Conservation (phyloP, 306 rosid species). For the Castanea crenata region DNA sequence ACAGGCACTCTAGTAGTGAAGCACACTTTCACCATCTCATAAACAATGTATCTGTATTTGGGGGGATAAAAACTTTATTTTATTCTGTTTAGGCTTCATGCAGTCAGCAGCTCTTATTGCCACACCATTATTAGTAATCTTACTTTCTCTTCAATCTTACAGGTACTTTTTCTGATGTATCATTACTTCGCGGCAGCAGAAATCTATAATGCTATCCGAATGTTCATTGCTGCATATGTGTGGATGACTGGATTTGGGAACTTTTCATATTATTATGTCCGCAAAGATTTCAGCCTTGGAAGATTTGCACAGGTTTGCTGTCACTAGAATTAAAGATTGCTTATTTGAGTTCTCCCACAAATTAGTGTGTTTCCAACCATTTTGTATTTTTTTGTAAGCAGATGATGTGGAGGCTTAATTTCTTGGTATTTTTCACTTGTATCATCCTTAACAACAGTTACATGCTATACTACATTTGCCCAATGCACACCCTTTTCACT, state of each 20-base stretch:
- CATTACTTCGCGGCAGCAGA: constrained; percentile 91
- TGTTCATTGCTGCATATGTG: constrained; percentile 89
- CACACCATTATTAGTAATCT: constrained; percentile 12
- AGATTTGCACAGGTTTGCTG: constrained; percentile 84
- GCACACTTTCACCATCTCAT: neutral
- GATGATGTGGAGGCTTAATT: constrained; percentile 99
- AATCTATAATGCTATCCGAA: constrained; percentile 79
- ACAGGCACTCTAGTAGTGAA: neutral
- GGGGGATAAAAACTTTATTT: neutral
- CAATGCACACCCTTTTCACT: constrained; percentile 97
- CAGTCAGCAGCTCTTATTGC: constrained; percentile 2
- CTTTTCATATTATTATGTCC: constrained; percentile 88
- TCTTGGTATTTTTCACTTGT: constrained; percentile 80
- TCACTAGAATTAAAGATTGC: constrained; percentile 21
- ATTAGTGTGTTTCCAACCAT: constrained; percentile 21
- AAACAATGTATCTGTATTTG: neutral
- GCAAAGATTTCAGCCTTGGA: constrained; percentile 87
- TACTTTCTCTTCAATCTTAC: constrained; percentile 4
- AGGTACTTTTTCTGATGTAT: constrained; percentile 57
- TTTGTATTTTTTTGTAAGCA: constrained; percentile 39
- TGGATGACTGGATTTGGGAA: constrained; percentile 99
- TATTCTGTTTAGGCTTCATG: neutral
- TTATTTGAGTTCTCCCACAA: constrained; percentile 2
- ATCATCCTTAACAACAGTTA: constrained; percentile 88
- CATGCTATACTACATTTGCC: constrained; percentile 93